A percentile compares a stretch with the other conserved stretches of the same genome.
Evolutionary conservation across 768 basidiomycete genomes (phyloP).

Genomic region (Termitomyces titanicus): DNA sequence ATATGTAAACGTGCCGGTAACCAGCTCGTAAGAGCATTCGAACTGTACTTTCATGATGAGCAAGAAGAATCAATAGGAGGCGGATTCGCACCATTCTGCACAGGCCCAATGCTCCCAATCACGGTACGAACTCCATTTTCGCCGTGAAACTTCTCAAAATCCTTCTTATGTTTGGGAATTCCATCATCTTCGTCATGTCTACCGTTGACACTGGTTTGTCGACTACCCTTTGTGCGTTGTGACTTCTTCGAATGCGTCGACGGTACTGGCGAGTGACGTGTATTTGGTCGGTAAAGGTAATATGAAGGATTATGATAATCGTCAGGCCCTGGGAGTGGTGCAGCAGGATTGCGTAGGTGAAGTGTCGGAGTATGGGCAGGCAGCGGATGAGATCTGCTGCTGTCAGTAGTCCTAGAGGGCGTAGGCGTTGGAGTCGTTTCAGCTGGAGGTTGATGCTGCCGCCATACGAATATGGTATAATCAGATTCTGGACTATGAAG

Average conservation of each 20-base stretch:
- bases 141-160: slow-evolving; percentile 82
- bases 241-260: slow-evolving; percentile 37
- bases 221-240: slow-evolving; percentile 36
- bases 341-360: slow-evolving; percentile 58
- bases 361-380: slow-evolving; percentile 44
- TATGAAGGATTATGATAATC: slow-evolving; percentile 70
- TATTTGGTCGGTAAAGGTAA: slow-evolving; percentile 54
- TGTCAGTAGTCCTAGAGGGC: slow-evolving; percentile 19
- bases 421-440: slow-evolving; percentile 19
- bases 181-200: slow-evolving; percentile 38
- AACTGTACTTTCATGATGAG: slow-evolving; percentile 39
- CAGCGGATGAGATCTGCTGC: slow-evolving; percentile 21
- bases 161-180: slow-evolving; percentile 63
- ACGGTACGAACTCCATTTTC: slow-evolving; percentile 95
- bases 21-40: slow-evolving; percentile 93
- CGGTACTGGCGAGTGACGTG: slow-evolving; percentile 28
- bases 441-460: slow-evolving; percentile 44
- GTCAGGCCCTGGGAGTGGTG: slow-evolving; percentile 55
- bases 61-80: background rate
- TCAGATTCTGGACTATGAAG: slow-evolving; percentile 58
- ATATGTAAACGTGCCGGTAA: slow-evolving; percentile 93
- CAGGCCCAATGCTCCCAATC: slow-evolving; percentile 87
- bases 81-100: slow-evolving; percentile 63
- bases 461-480: slow-evolving; percentile 82
- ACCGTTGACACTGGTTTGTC: slow-evolving; percentile 21